These are phyloP conservation scores for Aureococcus anophagefferens DNA, from an alignment of 108 stramenopile genomes.

Conservation along the genomic window DNA sequence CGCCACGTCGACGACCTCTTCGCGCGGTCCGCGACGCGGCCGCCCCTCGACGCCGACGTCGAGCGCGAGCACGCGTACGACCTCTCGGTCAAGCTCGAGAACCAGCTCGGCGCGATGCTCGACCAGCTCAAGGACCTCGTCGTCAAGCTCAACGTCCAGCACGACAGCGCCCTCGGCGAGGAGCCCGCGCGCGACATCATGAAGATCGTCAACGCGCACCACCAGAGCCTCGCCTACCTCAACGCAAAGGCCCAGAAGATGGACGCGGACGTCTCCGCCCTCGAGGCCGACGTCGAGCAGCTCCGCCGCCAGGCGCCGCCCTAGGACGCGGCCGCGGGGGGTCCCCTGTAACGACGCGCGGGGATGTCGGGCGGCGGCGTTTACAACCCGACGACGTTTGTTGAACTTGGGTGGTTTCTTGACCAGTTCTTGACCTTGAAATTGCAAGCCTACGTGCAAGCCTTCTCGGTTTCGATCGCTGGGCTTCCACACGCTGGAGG, in stretches of 20 bases:
- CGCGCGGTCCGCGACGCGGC: background rate
- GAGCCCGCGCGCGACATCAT: background rate
- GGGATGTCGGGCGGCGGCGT: too few species aligned
- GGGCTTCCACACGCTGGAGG: too few species aligned
- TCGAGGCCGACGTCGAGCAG: background rate
- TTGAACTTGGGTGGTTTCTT: too few species aligned
- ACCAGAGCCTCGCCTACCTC: background rate
- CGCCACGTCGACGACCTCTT: background rate
- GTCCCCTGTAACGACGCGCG: too few species aligned
- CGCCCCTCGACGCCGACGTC: background rate
- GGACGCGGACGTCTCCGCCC: background rate
- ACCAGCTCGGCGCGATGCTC: background rate
- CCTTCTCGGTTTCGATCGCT: too few species aligned
- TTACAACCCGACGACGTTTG: too few species aligned
- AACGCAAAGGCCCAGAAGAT: background rate
- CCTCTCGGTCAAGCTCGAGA: background rate
- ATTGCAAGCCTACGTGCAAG: too few species aligned
- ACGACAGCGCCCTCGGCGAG: background rate
- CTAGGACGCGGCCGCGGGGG: too few species aligned
- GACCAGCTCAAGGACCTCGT: background rate
- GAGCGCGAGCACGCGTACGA: background rate
- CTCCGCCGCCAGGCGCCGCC: too few species aligned
- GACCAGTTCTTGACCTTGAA: too few species aligned
- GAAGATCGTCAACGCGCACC: background rate
- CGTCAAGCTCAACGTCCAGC: background rate